A percentile compares a stretch with the other conserved stretches of the same genome.
Conservation (phyloP, 2,329 filamentous ascomycete genomes). For the Magnaporthiopsis incrustans region DNA sequence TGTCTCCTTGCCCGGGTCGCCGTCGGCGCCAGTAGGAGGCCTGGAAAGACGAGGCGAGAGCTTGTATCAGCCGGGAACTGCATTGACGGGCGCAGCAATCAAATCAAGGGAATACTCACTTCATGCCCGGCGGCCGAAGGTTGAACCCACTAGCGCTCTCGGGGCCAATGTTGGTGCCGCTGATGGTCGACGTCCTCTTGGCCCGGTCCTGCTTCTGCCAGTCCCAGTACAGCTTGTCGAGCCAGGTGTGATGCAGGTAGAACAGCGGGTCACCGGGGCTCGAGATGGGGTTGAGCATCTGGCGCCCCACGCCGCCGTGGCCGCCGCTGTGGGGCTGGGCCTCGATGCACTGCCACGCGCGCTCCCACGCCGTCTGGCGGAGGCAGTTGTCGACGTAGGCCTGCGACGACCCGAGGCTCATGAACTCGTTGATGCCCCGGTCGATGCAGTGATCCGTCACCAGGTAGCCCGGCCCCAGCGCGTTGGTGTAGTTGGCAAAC, state of each 20-base stretch:
- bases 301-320: slow-evolving; percentile 17
- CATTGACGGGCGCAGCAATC: too few species aligned
- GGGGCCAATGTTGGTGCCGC: not conserved
- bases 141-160: not conserved
- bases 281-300: slow-evolving; percentile 13
- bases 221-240: slow-evolving; percentile 14
- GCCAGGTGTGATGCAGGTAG: slow-evolving; percentile 10
- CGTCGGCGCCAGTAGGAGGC: slow-evolving; percentile 9
- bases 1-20: slow-evolving; percentile 11
- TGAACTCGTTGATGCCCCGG: slow-evolving; percentile 9
- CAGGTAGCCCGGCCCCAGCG: slow-evolving; percentile 13
- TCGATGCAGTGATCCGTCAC: slow-evolving; percentile 15
- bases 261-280: slow-evolving; percentile 14
- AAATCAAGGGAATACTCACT: not conserved
- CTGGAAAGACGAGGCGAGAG: not conserved
- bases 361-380: not conserved
- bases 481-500: slow-evolving; percentile 15
- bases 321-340: slow-evolving; percentile 18
- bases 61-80: not conserved
- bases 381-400: slow-evolving; percentile 10
- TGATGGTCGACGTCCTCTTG: slow-evolving; percentile 6
- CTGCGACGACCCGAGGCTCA: slow-evolving; percentile 2
- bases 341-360: slow-evolving; percentile 21
- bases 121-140: not conserved
- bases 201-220: slow-evolving; percentile 11